Base-by-base conservation (phyloP, 495 filamentous ascomycete genomes). In the Pyrenopolyporus hunteri region DNA sequence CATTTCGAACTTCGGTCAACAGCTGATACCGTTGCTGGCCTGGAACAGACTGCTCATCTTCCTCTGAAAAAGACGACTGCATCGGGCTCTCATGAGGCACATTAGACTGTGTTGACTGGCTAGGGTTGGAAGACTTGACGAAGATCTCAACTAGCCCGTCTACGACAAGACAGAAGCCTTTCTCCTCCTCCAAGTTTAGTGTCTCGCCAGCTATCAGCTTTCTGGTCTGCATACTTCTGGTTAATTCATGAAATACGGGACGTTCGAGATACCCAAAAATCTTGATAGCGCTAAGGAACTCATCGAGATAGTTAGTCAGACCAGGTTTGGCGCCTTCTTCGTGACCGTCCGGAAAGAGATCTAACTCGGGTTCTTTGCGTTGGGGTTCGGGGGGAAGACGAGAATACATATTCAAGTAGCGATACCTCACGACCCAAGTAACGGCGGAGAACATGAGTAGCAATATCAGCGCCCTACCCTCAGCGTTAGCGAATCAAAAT, bases 231-330 rank as follows among this genome's bases (percentile, higher is more conserved):
- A 98, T 98, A 25, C 92, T 96, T 57, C 94, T 83, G 1, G 94
- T 98, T 64, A 98, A 82, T 72, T 98, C 94, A 70, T 98, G 94
- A 70, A 98, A 98, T 10, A 98, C 94, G 1, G 93, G 91, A 14
- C 94, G 84, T 71, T 98, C 94, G 37, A 98, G 81, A 71, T 98
- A 98, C 2, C 94, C 94, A 77, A 98, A 98, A 36, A 98, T 93
- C 70, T 97, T 98, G 72, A 98, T 98, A n/a, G 94, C 94, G 73
- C 92, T 97, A 10, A 98, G 80, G 63, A 98, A 98, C 75, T 98
- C 95, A 72, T 98, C 94, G 9, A 98, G 82, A 73, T 98, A 98
- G 70, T 90, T 98, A 16, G 91, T 85, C 22, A 98, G 82, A 2
- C 95, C 94, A 1, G 92, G 84, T 73, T 98, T 98, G 17, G 87